Conservation (phyloP, 2,329 filamentous ascomycete species). For the Xylariaceae sp. region DNA sequence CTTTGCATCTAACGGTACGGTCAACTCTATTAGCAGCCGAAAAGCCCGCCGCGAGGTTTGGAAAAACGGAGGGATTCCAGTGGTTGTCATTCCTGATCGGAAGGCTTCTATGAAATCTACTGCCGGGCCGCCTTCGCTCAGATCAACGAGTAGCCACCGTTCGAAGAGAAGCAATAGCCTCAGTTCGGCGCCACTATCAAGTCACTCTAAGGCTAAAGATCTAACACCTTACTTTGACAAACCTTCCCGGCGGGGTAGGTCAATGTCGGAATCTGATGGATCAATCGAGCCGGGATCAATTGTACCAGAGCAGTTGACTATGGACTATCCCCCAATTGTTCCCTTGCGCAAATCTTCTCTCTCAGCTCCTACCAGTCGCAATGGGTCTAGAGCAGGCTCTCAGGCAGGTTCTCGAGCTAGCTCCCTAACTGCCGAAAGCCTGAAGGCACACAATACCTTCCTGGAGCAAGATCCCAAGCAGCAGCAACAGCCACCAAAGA, state of each 20-base stretch:
- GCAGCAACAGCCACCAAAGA: constrained; percentile 27
- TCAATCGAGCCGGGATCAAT: constrained; percentile 44
- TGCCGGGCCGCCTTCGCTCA: constrained; percentile 54
- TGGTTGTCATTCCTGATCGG: constrained; percentile 64
- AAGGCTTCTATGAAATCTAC: constrained; percentile 55
- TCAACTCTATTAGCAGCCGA: constrained; percentile 54
- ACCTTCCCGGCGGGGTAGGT: constrained; percentile 44
- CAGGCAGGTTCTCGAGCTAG: constrained; percentile 39
- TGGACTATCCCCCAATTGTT: constrained; percentile 62
- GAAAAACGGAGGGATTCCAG: constrained; percentile 63
- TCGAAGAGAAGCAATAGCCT: constrained; percentile 58
- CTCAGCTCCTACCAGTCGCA: constrained; percentile 64
- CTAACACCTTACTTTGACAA: constrained; percentile 47
- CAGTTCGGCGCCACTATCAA: constrained; percentile 49
- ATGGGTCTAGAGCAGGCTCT: constrained; percentile 41
- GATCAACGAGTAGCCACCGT: constrained; percentile 62
- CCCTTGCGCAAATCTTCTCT: constrained; percentile 62
- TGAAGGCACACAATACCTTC: constrained; percentile 56
- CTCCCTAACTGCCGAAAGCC: constrained; percentile 61
- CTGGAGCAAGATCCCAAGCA: constrained; percentile 36
- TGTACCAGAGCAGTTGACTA: constrained; percentile 54
- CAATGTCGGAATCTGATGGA: constrained; percentile 52
- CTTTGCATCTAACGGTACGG: constrained; percentile 51
- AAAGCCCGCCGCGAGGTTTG: constrained; percentile 61
- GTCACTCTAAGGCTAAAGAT: constrained; percentile 47